Conservation (phyloP, 805 yeast species). For the Lachancea kluyveri region DNA sequence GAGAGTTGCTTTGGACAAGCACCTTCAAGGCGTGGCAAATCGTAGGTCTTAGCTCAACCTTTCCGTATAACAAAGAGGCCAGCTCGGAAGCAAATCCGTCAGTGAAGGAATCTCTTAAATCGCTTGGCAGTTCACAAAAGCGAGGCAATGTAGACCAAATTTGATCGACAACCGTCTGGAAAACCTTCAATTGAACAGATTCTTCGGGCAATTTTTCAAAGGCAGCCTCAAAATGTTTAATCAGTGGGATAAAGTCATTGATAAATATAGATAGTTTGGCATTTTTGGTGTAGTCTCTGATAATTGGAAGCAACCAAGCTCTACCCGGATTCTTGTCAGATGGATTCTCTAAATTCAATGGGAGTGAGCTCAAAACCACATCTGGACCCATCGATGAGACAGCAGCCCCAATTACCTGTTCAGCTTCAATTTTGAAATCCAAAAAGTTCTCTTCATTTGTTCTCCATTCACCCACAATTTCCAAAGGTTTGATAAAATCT, state of each 20-base stretch:
- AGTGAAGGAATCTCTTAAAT: slow-evolving; percentile 56
- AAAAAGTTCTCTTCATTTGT: slow-evolving; percentile 55
- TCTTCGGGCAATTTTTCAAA: slow-evolving; percentile 41
- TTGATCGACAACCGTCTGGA: slow-evolving; percentile 83
- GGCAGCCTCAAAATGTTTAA: slow-evolving; percentile 46
- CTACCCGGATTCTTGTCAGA: slow-evolving; percentile 60
- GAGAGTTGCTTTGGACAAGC: slow-evolving; percentile 64
- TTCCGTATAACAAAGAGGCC: slow-evolving; percentile 67
- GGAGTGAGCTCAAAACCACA: slow-evolving; percentile 63
- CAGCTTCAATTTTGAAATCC: slow-evolving; percentile 70
- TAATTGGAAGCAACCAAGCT: slow-evolving; percentile 90
- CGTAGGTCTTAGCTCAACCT: slow-evolving; percentile 68
- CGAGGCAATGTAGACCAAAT: slow-evolving; percentile 87
- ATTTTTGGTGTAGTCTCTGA: slow-evolving; percentile 77
- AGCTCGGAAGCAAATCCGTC: slow-evolving; percentile 73
- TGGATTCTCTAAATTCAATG: slow-evolving; percentile 66
- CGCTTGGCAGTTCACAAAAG: slow-evolving; percentile 82
- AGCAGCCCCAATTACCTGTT: slow-evolving; percentile 72
- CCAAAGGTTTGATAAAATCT: slow-evolving; percentile 58
- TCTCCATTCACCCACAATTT: slow-evolving; percentile 80
- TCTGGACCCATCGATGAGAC: slow-evolving; percentile 84
- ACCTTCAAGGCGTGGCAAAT: slow-evolving; percentile 77
- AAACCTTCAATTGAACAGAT: slow-evolving; percentile 68
- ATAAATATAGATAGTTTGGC: slow-evolving; percentile 63
- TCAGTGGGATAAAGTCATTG: slow-evolving; percentile 59